Base-by-base conservation (phyloP, 257 asterid species). In the Salvia splendens region DNA sequence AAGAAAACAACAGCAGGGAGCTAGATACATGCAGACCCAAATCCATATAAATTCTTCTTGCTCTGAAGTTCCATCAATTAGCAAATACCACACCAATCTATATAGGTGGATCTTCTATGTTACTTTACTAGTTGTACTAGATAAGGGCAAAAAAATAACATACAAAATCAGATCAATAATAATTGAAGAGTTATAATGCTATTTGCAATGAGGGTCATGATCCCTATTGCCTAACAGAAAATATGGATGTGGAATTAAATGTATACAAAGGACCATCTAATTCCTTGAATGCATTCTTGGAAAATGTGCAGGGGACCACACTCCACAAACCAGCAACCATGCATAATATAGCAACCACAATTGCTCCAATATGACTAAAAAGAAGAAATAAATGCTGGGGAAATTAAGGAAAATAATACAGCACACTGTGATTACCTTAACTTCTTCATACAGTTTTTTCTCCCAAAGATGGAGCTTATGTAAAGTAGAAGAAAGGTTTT, bases 391-490 rank as follows among this genome's bases (percentile, higher is more conserved):
- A 60, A 41, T 61, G 73, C 74, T 56, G 68, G 42, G 38, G 38
- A 42, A 20, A 54, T 35, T 42, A 67, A 61, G 67, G 54, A 43
- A 52, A 12, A 49, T 16, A 60, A 38, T 14, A 64, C 14, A 32
- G 48, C 71, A 70, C 16, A 11, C 54, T 62, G 62, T 41, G 45
- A 64, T 60, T 79, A 94, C 99, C 99, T 91, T 94, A 35, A 94
- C 99, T 79, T 94, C 99, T 67, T 94, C 96, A 68, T 79, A 87
- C 75, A 94, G 79, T 70, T 94, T 94, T 81, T 91, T 94, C 91
- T 94, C 99, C 99, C 99, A 94, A 48, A 94, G 87, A 78, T 80
- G 77, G 55, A 94, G 79, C 82, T 94, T 90, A 41, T 87, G 97
- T 72, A 94, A 82, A 9, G 91, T 91, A 46, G 99, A 94, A 36